Base-by-base conservation (phyloP, 257 asterid genomes). In the Oldenlandia corymbosa region DNA sequence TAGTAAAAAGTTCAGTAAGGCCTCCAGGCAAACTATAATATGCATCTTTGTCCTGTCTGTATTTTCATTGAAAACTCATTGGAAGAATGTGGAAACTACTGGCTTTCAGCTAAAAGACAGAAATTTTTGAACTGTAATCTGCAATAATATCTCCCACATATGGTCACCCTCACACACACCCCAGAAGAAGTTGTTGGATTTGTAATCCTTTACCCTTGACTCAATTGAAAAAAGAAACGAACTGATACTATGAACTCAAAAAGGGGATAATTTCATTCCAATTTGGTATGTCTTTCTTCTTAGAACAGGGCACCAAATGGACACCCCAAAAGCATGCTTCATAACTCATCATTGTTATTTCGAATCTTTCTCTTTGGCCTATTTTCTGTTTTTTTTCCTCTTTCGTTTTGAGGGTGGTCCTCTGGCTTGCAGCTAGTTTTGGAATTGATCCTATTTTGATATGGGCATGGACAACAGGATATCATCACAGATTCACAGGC, bases 391-490 rank as follows among this genome's bases (percentile, higher is more conserved):
- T 32, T 30, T 30, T 0, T 10, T 5, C 5, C 26, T 17, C 21
- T 3, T 23, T 49, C 14, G n/a, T 57, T 8, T 56, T 56, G 27
- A 57, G 62, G 18, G 46, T 57, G 62, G 62, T 57, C 62, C 62
- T n/a, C 10, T 4, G 1, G 2, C 50, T 45, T 9, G 48, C 16
- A 12, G n/a, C 21, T 1, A 34, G 45, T n/a, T 10, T 28, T 31
- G 17, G 18, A 31, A 31, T 31, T 31, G 17, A 17, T 31, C 8
- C 31, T 21, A 0, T 17, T 31, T 30, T 31, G 60, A 55, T 7
- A 31, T 31, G 60, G 43, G 42, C 26, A 31, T 30, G 8, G 60
- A 20, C 26, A 30, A 32, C n/a, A n/a, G 60, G 24, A 55, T 31
- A 14, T 34, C 37, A 4, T 34, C 37, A 4, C n/a, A n/a, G n/a